These are phyloP conservation scores for Geotrichum bryndzae DNA, from an alignment of 1,139 yeast species.

Conservation along the genomic window DNA sequence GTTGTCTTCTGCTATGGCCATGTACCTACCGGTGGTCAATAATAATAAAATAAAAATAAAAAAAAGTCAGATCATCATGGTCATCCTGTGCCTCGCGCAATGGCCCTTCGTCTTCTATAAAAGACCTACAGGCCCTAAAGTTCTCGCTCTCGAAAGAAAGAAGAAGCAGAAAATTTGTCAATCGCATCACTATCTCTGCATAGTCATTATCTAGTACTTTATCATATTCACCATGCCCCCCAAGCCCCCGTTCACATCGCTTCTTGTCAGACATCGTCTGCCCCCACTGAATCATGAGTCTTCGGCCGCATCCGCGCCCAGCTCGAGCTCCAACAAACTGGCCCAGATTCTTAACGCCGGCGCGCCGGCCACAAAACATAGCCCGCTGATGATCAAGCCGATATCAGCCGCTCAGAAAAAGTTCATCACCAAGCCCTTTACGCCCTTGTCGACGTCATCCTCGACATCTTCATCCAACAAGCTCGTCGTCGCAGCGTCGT, in stretches of 20 bases:
- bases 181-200: not conserved
- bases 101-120: not conserved
- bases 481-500: not conserved
- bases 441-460: not conserved
- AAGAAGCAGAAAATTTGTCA: not conserved
- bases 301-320: not conserved
- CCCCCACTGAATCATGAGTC: not conserved
- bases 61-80: not conserved
- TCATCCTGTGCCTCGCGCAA: not conserved
- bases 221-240: conserved; percentile 8
- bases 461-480: not conserved
- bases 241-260: conserved; percentile 4
- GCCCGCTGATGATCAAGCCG: not conserved
- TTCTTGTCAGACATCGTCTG: conserved; percentile 13
- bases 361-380: not conserved
- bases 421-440: not conserved
- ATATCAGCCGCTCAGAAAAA: not conserved
- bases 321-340: not conserved
- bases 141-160: not conserved
- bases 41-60: not conserved
- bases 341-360: not conserved
- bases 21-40: not conserved
- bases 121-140: not conserved
- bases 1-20: not conserved
- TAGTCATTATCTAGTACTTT: not conserved